Conservation (phyloP, 2,329 filamentous ascomycete genomes). For the Periconia macrospinosa region DNA sequence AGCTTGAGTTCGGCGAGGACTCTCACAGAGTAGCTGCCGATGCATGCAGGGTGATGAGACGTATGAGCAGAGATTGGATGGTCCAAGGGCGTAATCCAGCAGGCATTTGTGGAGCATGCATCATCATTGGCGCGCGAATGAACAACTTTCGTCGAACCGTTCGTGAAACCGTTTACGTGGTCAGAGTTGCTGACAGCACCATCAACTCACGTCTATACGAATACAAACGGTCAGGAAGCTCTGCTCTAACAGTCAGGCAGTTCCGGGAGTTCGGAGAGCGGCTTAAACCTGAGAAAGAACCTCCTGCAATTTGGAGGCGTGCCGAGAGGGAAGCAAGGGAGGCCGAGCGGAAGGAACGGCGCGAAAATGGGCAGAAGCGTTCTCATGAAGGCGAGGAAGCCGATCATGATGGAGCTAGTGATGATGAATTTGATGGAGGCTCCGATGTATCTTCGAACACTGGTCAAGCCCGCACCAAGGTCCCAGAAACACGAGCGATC, state of each 20-base stretch:
- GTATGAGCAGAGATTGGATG: slow-evolving; percentile 98
- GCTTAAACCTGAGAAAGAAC: slow-evolving; percentile 65
- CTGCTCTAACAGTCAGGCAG: slow-evolving; percentile 82
- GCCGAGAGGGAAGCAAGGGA: slow-evolving; percentile 51
- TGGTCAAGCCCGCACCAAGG: slow-evolving; percentile 7
- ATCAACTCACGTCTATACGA: slow-evolving; percentile 90
- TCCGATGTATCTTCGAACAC: slow-evolving; percentile 1
- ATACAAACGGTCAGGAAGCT: slow-evolving; percentile 84
- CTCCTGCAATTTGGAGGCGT: slow-evolving; percentile 77
- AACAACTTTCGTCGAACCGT: slow-evolving; percentile 95
- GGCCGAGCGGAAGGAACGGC: slow-evolving; percentile 27
- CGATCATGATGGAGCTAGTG: neutral
- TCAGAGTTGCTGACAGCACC: slow-evolving; percentile 93
- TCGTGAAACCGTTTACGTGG: slow-evolving; percentile 94
- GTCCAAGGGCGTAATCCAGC: slow-evolving; percentile 89
- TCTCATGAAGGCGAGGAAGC: slow-evolving; percentile 11
- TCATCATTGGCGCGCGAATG: slow-evolving; percentile 94
- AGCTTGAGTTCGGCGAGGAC: slow-evolving; percentile 84
- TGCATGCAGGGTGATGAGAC: slow-evolving; percentile 81
- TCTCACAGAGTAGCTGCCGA: slow-evolving; percentile 85
- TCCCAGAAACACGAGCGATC: slow-evolving; percentile 13
- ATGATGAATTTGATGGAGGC: neutral
- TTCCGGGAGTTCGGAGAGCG: slow-evolving; percentile 71
- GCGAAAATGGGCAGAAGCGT: neutral
- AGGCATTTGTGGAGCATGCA: slow-evolving; percentile 89